Conservation (phyloP, 2,329 filamentous ascomycete genomes). For the Emmonsiellopsis sp. region DNA sequence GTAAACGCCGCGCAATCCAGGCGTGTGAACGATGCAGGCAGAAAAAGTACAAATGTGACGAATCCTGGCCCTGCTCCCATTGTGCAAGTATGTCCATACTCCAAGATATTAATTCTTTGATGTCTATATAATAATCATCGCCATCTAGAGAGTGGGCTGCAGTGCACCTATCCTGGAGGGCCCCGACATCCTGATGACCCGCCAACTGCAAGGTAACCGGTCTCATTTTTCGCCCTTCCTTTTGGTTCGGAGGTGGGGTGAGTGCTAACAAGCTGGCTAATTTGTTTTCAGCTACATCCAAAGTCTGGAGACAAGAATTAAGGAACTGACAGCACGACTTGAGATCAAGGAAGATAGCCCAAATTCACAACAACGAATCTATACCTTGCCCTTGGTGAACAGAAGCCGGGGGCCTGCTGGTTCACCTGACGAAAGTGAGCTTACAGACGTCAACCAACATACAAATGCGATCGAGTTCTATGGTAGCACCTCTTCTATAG, state of each 20-base stretch:
- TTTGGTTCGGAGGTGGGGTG: background rate
- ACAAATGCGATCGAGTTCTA: conserved; percentile 41
- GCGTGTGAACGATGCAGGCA: conserved; percentile 38
- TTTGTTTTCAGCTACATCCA: conserved; percentile 20
- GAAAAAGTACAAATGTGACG: conserved; percentile 43
- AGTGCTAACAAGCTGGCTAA: conserved; percentile 3
- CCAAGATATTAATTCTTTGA: conserved; percentile 9
- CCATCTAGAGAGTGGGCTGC: conserved; percentile 21
- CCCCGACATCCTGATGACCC: conserved; percentile 22
- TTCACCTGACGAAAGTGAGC: conserved; percentile 23
- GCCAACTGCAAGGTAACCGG: conserved; percentile 19
- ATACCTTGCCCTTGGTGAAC: background rate
- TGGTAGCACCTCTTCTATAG: conserved; percentile 39
- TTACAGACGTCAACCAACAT: conserved; percentile 37
- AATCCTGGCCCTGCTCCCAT: conserved; percentile 35
- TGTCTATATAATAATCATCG: conserved; percentile 2
- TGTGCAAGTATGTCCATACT: conserved; percentile 30
- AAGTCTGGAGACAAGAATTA: conserved; percentile 27
- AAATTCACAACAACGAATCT: conserved; percentile 12
- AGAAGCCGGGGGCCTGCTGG: conserved; percentile 18
- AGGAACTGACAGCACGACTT: conserved; percentile 21
- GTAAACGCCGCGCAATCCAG: conserved; percentile 33
- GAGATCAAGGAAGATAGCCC: conserved; percentile 13
- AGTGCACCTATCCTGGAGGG: conserved; percentile 26
- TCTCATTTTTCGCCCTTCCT: background rate